phyloP scores from a whole-genome alignment of 106 monocot species.

The Posidonia australis region DNA sequence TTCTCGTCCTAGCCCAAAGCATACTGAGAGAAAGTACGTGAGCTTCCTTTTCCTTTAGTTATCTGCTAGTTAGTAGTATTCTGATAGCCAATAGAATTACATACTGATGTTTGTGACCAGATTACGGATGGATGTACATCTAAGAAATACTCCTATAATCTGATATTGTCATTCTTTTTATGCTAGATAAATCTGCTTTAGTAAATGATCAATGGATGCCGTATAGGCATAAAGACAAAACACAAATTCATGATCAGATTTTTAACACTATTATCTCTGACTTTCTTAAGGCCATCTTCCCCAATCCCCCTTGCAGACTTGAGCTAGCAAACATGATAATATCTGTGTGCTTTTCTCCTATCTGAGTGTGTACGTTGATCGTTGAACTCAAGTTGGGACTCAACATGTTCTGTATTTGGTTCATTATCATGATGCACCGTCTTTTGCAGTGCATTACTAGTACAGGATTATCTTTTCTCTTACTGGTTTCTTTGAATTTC shows the following conservation, averaged over 20 bases:
- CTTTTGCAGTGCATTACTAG: neutral
- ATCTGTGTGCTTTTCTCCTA: too few relatives aligned
- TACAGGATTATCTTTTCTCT: neutral
- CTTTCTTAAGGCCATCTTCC: too few relatives aligned
- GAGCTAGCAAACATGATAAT: too few relatives aligned
- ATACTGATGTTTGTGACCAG: too few relatives aligned
- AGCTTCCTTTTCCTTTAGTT: neutral
- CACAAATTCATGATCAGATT: too few relatives aligned
- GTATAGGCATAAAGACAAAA: too few relatives aligned
- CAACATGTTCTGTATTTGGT: too few relatives aligned
- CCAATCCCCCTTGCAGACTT: too few relatives aligned
- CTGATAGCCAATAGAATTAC: too few relatives aligned
- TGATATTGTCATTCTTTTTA: neutral
- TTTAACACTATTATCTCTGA: too few relatives aligned
- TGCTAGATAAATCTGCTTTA: neutral
- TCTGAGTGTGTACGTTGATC: too few relatives aligned
- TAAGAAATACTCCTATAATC: neutral
- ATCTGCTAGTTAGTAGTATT: neutral
- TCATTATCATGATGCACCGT: neutral
- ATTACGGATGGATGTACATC: neutral
- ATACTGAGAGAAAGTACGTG: conserved; percentile 73
- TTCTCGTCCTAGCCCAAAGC: conserved; percentile 77
- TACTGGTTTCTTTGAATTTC: neutral
- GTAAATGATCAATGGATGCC: too few relatives aligned
- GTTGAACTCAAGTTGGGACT: neutral